A percentile compares a stretch with the other conserved stretches of the same genome.
Conservation (phyloP, 352 stramenopile species). For the Pythium aristosporum region DNA sequence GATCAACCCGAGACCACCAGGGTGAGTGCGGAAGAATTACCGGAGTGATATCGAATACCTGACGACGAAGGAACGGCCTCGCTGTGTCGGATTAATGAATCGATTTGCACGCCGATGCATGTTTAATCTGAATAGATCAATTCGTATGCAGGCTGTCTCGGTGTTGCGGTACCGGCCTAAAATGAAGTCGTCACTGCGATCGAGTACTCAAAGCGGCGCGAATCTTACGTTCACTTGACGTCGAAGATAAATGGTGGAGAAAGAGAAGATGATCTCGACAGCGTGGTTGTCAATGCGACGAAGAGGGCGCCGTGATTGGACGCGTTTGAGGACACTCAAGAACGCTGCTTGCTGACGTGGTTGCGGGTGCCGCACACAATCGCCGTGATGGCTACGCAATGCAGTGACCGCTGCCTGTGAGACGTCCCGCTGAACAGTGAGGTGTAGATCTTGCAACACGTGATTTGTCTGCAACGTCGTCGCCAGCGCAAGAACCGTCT, state of each 20-base stretch:
- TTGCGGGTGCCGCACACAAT: not conserved
- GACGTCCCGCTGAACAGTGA: slow-evolving; percentile 9
- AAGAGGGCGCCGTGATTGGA: not conserved
- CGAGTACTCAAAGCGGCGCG: not conserved
- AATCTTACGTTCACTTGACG: slow-evolving; percentile 2
- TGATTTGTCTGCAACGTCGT: slow-evolving; percentile 4
- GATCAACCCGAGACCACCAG: not conserved
- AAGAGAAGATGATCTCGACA: slow-evolving; percentile 1
- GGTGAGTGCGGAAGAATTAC: not conserved
- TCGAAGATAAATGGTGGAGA: not conserved
- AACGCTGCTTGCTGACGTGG: slow-evolving; percentile 6
- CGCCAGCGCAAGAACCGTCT: not conserved
- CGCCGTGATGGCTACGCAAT: slow-evolving; percentile 1
- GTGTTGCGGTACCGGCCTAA: not conserved
- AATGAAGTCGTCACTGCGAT: not conserved
- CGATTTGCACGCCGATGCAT: slow-evolving; percentile 3
- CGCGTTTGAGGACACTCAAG: slow-evolving; percentile 3
- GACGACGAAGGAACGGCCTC: not conserved
- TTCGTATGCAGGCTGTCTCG: not conserved
- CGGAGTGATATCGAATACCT: not conserved
- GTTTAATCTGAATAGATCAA: slow-evolving; percentile 9
- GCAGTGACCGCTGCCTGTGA: not conserved
- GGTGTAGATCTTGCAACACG: slow-evolving; percentile 9
- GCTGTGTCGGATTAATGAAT: not conserved
- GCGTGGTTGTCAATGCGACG: slow-evolving; percentile 5